phyloP scores from a whole-genome alignment of 352 stramenopile species.

The Globisporangium nagaii region DNA sequence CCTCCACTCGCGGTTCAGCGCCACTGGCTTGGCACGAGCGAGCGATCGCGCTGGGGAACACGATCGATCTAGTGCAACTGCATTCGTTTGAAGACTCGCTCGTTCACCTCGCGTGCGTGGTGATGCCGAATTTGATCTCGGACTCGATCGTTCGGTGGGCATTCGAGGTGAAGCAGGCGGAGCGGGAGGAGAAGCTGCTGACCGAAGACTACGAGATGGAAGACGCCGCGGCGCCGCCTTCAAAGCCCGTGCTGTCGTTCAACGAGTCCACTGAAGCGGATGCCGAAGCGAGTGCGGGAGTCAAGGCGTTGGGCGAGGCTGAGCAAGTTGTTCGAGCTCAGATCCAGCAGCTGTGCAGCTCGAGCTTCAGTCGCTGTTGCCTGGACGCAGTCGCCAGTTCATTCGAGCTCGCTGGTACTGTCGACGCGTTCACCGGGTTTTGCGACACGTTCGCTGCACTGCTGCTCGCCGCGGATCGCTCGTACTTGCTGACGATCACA shows the following conservation, averaged over 20 bases:
- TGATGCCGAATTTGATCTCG: constrained; percentile 23
- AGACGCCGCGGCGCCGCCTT: constrained; percentile 12
- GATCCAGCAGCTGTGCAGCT: constrained; percentile 13
- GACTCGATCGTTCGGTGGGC: constrained; percentile 29
- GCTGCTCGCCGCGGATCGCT: constrained; percentile 30
- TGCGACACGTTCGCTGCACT: constrained; percentile 35
- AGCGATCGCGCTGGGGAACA: constrained; percentile 27
- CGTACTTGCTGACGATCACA: constrained; percentile 40
- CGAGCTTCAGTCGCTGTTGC: constrained; percentile 25
- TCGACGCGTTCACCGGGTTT: constrained; percentile 21
- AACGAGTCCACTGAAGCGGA: neutral
- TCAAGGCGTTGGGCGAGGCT: neutral
- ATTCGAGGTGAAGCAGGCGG: constrained; percentile 23
- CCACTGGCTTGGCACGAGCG: constrained; percentile 24
- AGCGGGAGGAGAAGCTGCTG: constrained; percentile 4
- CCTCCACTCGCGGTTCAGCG: neutral
- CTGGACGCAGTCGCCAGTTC: constrained; percentile 17
- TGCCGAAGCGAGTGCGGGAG: neutral
- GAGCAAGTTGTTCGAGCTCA: constrained; percentile 7
- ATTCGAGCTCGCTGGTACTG: neutral
- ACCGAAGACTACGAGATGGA: constrained; percentile 28
- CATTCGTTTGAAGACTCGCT: constrained; percentile 22
- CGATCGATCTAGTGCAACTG: constrained; percentile 22
- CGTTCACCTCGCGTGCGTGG: constrained; percentile 12
- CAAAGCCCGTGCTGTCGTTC: neutral